Percentiles rank a stretch among this genome's conserved stretches.
Evolutionary conservation across 2,329 filamentous ascomycete genomes (phyloP).

Genomic region (Didymella lethalis): DNA sequence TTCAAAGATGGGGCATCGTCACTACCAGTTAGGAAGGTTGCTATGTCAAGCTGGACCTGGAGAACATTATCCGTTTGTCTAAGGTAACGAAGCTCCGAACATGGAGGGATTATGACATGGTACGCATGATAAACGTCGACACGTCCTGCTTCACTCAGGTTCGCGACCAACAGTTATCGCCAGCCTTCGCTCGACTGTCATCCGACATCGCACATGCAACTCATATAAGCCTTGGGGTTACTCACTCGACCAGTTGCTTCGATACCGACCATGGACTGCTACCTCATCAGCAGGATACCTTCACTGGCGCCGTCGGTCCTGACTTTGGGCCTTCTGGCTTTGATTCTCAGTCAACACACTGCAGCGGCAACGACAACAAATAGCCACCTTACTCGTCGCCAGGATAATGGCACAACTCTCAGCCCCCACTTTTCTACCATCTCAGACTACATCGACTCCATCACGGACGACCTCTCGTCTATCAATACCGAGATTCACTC

Average conservation of each 20-base stretch:
- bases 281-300: conserved; percentile 10
- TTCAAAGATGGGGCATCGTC: conserved; percentile 12
- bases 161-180: neutral
- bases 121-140: neutral
- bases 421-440: conserved; percentile 21
- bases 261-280: neutral
- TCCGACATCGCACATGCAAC: neutral
- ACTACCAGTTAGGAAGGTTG: conserved; percentile 16
- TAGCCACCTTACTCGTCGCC: conserved; percentile 7
- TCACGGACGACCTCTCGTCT: conserved; percentile 48
- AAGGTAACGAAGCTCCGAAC: neutral
- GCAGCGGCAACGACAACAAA: neutral
- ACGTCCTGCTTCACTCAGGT: too few species aligned
- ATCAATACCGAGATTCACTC: conserved; percentile 62
- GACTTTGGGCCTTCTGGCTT: conserved; percentile 9
- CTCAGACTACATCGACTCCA: conserved; percentile 25
- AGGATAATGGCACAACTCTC: conserved; percentile 16
- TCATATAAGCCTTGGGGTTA: neutral
- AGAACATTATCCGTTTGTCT: neutral
- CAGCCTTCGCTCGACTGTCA: neutral
- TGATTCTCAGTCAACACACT: conserved; percentile 8
- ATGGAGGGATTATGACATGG: neutral
- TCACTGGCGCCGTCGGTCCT: conserved; percentile 9
- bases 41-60: neutral
- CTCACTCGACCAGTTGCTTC: neutral